A percentile compares a stretch with the other conserved stretches of the same genome.
Conservation (phyloP, 805 yeast species). For the Barnettozyma botsteinii region DNA sequence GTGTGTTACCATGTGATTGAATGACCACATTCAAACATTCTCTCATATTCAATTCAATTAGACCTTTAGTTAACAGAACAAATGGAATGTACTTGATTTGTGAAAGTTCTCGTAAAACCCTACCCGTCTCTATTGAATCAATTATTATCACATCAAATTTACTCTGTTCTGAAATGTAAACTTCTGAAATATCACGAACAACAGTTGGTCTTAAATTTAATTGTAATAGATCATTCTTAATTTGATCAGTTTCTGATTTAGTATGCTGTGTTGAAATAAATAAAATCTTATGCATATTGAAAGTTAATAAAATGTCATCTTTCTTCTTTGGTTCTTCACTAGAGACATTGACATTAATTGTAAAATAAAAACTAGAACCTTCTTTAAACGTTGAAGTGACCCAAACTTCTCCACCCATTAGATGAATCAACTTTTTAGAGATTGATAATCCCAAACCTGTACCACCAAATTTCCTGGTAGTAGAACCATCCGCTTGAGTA, state of each 20-base stretch:
- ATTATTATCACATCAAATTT: constrained; percentile 78
- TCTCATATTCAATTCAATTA: constrained; percentile 74
- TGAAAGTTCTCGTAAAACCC: constrained; percentile 58
- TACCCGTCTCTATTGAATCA: constrained; percentile 72
- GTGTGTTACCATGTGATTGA: constrained; percentile 83
- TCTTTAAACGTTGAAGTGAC: constrained; percentile 73
- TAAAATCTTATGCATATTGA: constrained; percentile 61
- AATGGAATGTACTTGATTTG: constrained; percentile 83
- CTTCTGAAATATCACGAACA: constrained; percentile 51
- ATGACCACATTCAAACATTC: constrained; percentile 81
- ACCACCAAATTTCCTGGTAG: constrained; percentile 90
- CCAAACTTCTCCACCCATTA: constrained; percentile 95
- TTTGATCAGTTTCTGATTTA: constrained; percentile 41
- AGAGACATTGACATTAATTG: constrained; percentile 74
- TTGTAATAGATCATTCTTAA: constrained; percentile 44
- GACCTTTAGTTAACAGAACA: constrained; percentile 68
- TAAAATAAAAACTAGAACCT: constrained; percentile 81
- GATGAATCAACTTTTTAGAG: constrained; percentile 78
- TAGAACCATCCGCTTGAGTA: constrained; percentile 92
- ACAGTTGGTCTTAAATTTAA: constrained; percentile 60
- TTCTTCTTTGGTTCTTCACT: constrained; percentile 51
- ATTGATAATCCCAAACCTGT: constrained; percentile 87
- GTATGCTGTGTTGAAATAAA: constrained; percentile 64
- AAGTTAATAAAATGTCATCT: constrained; percentile 65
- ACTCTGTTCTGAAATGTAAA: constrained; percentile 43